Evolutionary conservation across 202 grass and related monocot genomes (phyloP), one percentile per base, ranked within the genome.

Genomic region (Hordeum pubiflorum): DNA sequence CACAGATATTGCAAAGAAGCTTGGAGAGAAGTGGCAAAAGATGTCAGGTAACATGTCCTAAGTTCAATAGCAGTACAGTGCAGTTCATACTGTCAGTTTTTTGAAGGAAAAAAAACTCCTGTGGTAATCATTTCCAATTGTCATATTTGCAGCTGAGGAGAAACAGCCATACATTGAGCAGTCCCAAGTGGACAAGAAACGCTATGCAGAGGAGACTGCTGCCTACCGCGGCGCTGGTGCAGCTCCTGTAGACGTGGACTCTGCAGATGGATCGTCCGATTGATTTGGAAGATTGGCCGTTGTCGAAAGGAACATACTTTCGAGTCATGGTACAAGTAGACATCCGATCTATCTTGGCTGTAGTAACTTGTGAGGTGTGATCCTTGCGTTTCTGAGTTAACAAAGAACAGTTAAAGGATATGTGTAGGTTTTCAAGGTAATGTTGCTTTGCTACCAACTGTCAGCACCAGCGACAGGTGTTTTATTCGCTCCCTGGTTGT

Each of bases 1-100:
- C 48, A 93, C 95, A 15, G 95, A 94, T 29, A 93, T 94, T n/a
- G 91, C 91, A 26, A 94, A 93, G 88, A 91, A 91, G 63, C 94
- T 97, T 37, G 90, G 92, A 24, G 92, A 97, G 73, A 89, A 77
- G 64, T 97, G 95, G 95, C 88, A 94, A 29, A 97, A 93, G 78
- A 89, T 97, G 95, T 70, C 90, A 84, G 81, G 95, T 97, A 89
- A 67, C 76, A 4, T 39, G 15, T 2, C 32, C 24, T 31, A 69
- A 44, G 52, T 61, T 58, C 46, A 50, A 17, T 17, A 14, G 44
- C 36, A 56, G 36, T 31, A 7, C 7, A 1, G 9, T 44, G 24
- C 38, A 40, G 15, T 66, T 26, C 9, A 12, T 18, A 20, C 14
- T 43, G 24, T 10, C 43, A 55, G 17, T 80, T 63, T 17, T 48